Percentiles rank a stretch among this genome's conserved stretches.
Evolutionary conservation across 352 stramenopile genomes (phyloP).

Genomic region (Pythium phragmitis): DNA sequence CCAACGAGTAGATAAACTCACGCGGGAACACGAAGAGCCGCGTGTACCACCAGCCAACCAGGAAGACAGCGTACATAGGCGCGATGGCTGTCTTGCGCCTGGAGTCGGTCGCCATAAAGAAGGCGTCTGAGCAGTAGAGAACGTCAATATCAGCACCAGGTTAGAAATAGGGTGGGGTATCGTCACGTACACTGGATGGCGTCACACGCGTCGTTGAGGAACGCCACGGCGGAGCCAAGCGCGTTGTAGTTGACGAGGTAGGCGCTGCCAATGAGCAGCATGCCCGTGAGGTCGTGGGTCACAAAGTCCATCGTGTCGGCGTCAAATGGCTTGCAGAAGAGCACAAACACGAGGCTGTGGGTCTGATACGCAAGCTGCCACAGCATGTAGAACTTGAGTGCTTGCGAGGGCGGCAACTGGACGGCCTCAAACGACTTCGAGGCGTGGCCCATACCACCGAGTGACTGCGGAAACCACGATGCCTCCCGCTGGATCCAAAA

Average conservation of each 20-base stretch:
- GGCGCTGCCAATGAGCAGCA: conserved; percentile 43
- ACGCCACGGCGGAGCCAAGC: conserved; percentile 37
- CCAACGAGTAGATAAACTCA: conserved; percentile 25
- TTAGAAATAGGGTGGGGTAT: not conserved
- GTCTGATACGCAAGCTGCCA: conserved; percentile 44
- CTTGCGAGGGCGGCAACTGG: conserved; percentile 10
- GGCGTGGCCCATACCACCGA: not conserved
- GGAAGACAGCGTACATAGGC: conserved; percentile 22
- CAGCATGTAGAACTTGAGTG: conserved; percentile 40
- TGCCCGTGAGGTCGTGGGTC: conserved; percentile 40
- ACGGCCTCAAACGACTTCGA: not conserved
- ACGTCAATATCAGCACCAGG: not conserved
- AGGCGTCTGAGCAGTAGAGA: not conserved
- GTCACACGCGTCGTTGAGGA: conserved; percentile 45
- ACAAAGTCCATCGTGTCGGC: conserved; percentile 48
- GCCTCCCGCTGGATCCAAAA: conserved; percentile 12
- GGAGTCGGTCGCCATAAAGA: not conserved
- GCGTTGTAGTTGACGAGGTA: conserved; percentile 45
- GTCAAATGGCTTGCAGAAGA: conserved; percentile 42
- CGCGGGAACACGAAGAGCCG: conserved; percentile 31
- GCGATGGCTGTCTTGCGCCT: not conserved
- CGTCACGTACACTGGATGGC: conserved; percentile 37
- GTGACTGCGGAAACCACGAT: not conserved
- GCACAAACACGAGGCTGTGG: conserved; percentile 44
- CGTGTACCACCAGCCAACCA: conserved; percentile 30